A percentile compares a stretch with the other conserved stretches of the same genome.
Evolutionary conservation across 257 asterid species (phyloP).

Genomic region (Plantago major): DNA sequence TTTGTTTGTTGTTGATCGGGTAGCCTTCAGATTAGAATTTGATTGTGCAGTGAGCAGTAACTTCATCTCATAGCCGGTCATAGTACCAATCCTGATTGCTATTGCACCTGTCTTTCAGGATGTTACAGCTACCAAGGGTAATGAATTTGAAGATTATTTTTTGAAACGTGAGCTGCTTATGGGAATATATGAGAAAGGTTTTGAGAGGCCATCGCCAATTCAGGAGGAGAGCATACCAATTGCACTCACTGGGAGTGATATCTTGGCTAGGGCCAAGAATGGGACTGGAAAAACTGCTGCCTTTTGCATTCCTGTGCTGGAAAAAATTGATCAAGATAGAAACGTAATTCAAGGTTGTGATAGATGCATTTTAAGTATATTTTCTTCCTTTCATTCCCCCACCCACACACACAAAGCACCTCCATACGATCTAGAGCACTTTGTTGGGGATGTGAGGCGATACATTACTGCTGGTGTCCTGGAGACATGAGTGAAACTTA

Average conservation of each 20-base stretch:
- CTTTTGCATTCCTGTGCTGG: constrained; percentile 72
- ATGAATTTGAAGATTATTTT: constrained; percentile 83
- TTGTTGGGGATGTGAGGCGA: no score
- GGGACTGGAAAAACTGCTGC: constrained; percentile 93
- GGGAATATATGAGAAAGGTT: constrained; percentile 88
- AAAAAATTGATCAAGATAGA: constrained; percentile 67
- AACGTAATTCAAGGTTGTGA: constrained; percentile 65
- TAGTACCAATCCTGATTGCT: constrained; percentile 7
- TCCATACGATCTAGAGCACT: no score
- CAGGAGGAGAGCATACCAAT: constrained; percentile 89
- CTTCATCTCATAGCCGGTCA: background rate
- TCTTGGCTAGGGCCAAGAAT: constrained; percentile 79
- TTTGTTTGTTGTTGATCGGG: background rate
- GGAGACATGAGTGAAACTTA: no score
- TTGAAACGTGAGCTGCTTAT: constrained; percentile 77
- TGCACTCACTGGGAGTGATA: constrained; percentile 77
- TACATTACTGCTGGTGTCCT: no score
- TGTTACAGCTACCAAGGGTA: constrained; percentile 85
- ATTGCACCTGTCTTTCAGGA: constrained; percentile 38
- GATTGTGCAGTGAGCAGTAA: constrained; percentile 1
- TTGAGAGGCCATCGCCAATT: constrained; percentile 76
- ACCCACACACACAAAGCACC: no score
- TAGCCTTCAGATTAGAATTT: background rate
- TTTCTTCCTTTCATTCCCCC: background rate
- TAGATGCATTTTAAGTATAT: constrained; percentile 10